Evolutionary conservation across 345 rosid genomes (phyloP).

Genomic region (Erysimum cheiranthoides): DNA sequence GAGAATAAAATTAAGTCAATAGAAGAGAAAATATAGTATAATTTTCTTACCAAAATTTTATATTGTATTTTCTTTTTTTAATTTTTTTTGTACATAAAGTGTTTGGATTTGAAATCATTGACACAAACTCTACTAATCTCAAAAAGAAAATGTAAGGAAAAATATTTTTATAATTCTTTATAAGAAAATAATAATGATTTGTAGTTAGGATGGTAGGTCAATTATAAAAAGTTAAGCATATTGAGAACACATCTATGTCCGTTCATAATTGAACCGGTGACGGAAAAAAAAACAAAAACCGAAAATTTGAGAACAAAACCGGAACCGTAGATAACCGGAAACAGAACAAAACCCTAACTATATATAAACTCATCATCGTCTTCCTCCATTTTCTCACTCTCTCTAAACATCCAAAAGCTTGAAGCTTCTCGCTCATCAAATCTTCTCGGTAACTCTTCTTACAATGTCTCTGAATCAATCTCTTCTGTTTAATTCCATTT

Average conservation of each 20-base stretch:
- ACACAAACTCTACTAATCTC: too few relatives aligned
- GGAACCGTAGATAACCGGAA: not conserved
- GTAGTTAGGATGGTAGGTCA: too few relatives aligned
- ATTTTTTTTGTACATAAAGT: too few relatives aligned
- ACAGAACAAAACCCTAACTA: slow-evolving; percentile 34
- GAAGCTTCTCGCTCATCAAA: not conserved
- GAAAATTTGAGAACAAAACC: not conserved
- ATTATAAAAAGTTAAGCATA: too few relatives aligned
- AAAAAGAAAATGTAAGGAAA: too few relatives aligned
- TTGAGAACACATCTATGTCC: not conserved
- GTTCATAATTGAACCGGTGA: not conserved
- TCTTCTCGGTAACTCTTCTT: slow-evolving; percentile 28
- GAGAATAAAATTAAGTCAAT: too few relatives aligned
- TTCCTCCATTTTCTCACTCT: not conserved
- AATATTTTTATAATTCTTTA: too few relatives aligned
- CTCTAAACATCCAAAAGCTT: not conserved
- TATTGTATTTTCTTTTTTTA: too few relatives aligned
- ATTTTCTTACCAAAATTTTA: too few relatives aligned
- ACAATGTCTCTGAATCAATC: not conserved
- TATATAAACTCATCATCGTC: slow-evolving; percentile 14
- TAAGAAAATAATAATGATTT: too few relatives aligned
- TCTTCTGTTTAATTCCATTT: not conserved
- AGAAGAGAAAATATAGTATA: too few relatives aligned
- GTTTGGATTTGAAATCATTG: too few relatives aligned
- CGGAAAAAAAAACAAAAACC: not conserved